These are phyloP conservation scores for Lanzia echinophila DNA, from an alignment of 2,329 filamentous ascomycete species.

Conservation along the genomic window DNA sequence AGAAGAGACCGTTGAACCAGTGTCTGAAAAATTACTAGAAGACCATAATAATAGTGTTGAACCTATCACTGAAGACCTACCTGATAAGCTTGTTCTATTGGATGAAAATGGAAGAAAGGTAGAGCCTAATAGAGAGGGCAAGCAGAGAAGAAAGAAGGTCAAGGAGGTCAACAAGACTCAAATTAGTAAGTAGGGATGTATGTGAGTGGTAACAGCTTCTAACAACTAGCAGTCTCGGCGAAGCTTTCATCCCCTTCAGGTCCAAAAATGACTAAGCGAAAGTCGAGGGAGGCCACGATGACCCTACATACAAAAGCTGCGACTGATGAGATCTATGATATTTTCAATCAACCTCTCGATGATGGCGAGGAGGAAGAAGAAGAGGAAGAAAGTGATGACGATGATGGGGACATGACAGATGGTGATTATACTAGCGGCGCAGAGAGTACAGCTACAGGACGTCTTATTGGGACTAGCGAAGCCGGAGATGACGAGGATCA, in stretches of 20 bases:
- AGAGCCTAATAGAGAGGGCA: constrained; percentile 40
- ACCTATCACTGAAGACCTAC: constrained; percentile 23
- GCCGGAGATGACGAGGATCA: constrained; percentile 54
- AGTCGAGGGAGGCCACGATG: constrained; percentile 80
- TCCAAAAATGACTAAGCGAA: constrained; percentile 72
- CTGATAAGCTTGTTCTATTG: constrained; percentile 34
- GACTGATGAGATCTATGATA: constrained; percentile 94
- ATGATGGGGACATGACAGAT: constrained; percentile 55
- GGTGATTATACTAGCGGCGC: constrained; percentile 76
- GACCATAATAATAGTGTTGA: constrained; percentile 15
- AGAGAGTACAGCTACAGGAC: constrained; percentile 76
- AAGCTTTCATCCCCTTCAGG: constrained; percentile 85
- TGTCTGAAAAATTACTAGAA: constrained; percentile 10
- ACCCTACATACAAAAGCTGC: constrained; percentile 92
- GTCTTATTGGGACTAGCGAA: constrained; percentile 59
- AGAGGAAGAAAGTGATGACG: constrained; percentile 51
- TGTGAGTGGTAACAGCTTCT: constrained; percentile 14
- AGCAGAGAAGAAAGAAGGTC: constrained; percentile 65
- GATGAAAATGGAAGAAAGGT: constrained; percentile 51
- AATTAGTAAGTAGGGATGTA: constrained; percentile 58
- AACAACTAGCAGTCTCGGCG: constrained; percentile 64
- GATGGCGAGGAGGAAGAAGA: constrained; percentile 20
- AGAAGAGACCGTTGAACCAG: neutral
- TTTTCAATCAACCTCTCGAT: constrained; percentile 81
- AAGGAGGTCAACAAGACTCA: constrained; percentile 88